Percentiles rank a stretch among this genome's conserved stretches.
These are phyloP conservation scores for Saccharomycodes ludwigii DNA, from an alignment of 805 yeast species.

Conservation along the genomic window DNA sequence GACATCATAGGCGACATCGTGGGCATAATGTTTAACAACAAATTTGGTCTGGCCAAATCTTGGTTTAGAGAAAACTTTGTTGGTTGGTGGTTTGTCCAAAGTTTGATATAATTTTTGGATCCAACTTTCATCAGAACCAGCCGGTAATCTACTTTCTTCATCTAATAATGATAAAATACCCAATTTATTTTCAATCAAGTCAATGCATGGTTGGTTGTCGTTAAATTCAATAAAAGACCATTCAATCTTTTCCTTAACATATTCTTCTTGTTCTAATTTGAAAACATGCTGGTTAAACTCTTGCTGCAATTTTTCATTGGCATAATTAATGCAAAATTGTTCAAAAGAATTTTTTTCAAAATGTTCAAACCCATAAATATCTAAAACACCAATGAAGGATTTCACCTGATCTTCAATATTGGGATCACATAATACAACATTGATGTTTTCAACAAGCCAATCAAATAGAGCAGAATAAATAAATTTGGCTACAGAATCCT, in stretches of 20 bases:
- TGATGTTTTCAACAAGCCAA: conserved; percentile 84
- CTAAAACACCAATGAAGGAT: conserved; percentile 88
- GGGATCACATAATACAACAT: conserved; percentile 68
- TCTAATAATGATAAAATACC: conserved; percentile 84
- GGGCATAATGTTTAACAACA: conserved; percentile 85
- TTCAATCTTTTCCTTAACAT: conserved; percentile 80
- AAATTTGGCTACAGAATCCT: conserved; percentile 95
- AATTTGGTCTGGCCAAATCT: conserved; percentile 88
- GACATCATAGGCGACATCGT: conserved; percentile 82
- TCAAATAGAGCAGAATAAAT: conserved; percentile 87
- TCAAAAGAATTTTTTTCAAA: conserved; percentile 90
- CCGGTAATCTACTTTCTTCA: conserved; percentile 90
- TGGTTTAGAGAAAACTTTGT: conserved; percentile 77
- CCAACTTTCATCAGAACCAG: conserved; percentile 91
- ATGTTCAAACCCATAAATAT: conserved; percentile 96
- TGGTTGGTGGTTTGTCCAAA: conserved; percentile 65
- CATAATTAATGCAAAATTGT: conserved; percentile 94
- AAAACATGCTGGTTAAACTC: conserved; percentile 96
- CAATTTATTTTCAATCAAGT: conserved; percentile 74
- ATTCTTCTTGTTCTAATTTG: conserved; percentile 94
- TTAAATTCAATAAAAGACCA: conserved; percentile 95
- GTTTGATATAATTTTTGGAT: conserved; percentile 79
- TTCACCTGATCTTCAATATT: conserved; percentile 45
- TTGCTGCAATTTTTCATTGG: conserved; percentile 93
- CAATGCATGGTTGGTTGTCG: conserved; percentile 94